Conservation (phyloP, 2,329 filamentous ascomycete genomes). For the Alternaria brassicae region DNA sequence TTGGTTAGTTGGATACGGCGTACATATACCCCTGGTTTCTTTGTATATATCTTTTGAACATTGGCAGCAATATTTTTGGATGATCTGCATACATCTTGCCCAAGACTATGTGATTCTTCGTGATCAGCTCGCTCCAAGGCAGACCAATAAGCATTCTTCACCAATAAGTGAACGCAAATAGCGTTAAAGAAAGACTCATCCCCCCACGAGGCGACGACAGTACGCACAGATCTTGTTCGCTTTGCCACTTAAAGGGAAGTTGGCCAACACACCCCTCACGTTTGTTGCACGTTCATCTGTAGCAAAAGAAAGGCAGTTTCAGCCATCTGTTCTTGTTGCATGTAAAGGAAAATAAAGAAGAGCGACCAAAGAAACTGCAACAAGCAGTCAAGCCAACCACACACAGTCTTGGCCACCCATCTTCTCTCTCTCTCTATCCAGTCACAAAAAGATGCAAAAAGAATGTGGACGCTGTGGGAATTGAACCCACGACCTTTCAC, state of each 20-base stretch:
- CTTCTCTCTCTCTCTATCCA: background rate
- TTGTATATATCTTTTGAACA: slow-evolving; percentile 19
- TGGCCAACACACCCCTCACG: background rate
- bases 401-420: background rate
- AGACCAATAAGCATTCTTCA: background rate
- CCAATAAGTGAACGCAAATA: background rate
- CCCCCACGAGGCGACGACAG: background rate
- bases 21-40: slow-evolving; percentile 20
- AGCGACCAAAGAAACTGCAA: background rate
- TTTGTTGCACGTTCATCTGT: background rate
- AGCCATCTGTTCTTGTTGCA: background rate
- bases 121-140: background rate
- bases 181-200: background rate
- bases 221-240: background rate
- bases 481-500: slow-evolving; percentile 38
- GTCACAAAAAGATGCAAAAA: background rate
- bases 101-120: background rate
- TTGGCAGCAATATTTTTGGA: slow-evolving; percentile 4
- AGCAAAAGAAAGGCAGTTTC: background rate
- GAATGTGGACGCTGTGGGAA: slow-evolving; percentile 34
- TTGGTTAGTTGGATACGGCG: slow-evolving; percentile 3
- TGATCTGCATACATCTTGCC: background rate
- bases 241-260: background rate
- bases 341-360: background rate
- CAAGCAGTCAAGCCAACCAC: background rate